Evolutionary conservation across 2,329 filamentous ascomycete species (phyloP), one percentile per base, ranked within the genome.

Genomic region (Xylaria digitata): DNA sequence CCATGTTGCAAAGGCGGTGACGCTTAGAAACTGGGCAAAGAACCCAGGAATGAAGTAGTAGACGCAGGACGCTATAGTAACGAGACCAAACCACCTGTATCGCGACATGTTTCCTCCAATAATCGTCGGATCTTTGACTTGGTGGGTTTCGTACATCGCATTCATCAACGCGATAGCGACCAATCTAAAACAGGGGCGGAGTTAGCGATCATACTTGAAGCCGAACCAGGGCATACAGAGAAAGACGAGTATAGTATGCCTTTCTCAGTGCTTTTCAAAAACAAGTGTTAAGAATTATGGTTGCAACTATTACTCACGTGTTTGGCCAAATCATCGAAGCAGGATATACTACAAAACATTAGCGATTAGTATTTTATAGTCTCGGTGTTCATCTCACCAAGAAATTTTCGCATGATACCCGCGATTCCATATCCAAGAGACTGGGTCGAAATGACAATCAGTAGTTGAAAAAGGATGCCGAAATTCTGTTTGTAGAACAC

Each of bases 271-370:
- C 19, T 19, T 48, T 52, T 11, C 21, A 40, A 21, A 21, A 50
- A 53, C 52, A n/a, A n/a, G 37, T 37, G 13, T 26, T 6, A 15
- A 15, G 40, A 5, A 57, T 2, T 21, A 42, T 42, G 42, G 48
- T 49, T 15, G 7, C n/a, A 26, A 15, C 30, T n/a, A 21, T 32
- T 45, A 63, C 68, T 65, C 17, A 70, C 68, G 65, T 68, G 55
- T 19, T 84, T 0, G 91, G 91, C 90, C 90, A 93, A 65, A 93
- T 92, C 89, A 93, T 92, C 9, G 90, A 87, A 0, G 89, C 88
- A 3, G 87, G 87, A 71, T 89, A 88, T 11, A 88, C 85, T 86
- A 61, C 9, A 26, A 23, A n/a, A 2, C 1, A 48, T 74, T n/a
- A 74, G 70, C 52, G 8, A 21, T 21, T 21, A 1, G 46, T n/a